phyloP scores from a whole-genome alignment of 2,329 filamentous ascomycete genomes.

The Monilinia fructicola region DNA sequence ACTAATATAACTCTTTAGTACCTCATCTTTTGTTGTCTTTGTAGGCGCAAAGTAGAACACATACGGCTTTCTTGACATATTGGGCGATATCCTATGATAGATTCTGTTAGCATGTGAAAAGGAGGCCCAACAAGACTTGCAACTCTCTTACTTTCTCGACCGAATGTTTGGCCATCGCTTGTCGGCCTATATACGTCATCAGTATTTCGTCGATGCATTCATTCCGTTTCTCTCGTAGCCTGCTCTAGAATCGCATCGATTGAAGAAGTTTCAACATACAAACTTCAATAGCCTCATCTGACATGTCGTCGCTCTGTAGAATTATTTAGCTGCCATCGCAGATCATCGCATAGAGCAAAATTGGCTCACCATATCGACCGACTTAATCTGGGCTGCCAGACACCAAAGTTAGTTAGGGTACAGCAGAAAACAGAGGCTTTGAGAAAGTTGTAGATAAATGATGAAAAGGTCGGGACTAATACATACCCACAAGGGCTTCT shows the following conservation, averaged over 20 bases:
- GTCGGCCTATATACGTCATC: constrained; percentile 53
- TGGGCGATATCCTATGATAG: constrained; percentile 79
- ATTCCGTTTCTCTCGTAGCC: constrained; percentile 6
- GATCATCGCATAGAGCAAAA: not conserved
- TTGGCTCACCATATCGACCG: constrained; percentile 85
- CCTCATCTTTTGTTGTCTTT: not conserved
- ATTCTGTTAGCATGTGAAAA: constrained; percentile 28
- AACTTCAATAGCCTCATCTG: constrained; percentile 90
- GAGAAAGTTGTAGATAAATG: not conserved
- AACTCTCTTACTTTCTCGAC: constrained; percentile 62
- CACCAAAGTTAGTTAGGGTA: constrained; percentile 25
- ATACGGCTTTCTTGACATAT: constrained; percentile 89
- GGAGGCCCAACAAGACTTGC: not conserved
- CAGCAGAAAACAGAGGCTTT: not conserved
- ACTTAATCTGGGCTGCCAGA: constrained; percentile 84
- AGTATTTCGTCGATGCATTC: not conserved
- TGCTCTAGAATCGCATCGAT: constrained; percentile 53
- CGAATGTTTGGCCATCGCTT: constrained; percentile 69
- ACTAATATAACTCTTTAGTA: constrained; percentile 55
- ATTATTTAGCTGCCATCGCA: constrained; percentile 29
- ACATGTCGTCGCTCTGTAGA: constrained; percentile 89
- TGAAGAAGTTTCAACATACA: constrained; percentile 58
- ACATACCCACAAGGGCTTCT: constrained; percentile 23
- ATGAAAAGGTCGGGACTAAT: not conserved
- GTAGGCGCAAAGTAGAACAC: constrained; percentile 31